Percentiles rank a stretch among this genome's conserved stretches.
These are phyloP conservation scores for Lyophyllum shimeji DNA, from an alignment of 768 basidiomycete species.

Conservation along the genomic window DNA sequence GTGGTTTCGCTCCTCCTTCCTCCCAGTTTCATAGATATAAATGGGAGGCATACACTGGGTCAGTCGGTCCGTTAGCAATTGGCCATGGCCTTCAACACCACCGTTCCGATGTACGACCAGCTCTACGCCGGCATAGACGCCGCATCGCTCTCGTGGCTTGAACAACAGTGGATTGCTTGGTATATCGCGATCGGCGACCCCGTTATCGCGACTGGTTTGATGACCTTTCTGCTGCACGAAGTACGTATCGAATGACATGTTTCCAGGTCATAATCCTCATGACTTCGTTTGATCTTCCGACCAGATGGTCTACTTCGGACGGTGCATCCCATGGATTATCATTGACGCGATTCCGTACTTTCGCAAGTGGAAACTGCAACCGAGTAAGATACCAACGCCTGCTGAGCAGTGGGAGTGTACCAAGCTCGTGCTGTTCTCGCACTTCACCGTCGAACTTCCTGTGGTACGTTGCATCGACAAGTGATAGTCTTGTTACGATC, in stretches of 20 bases:
- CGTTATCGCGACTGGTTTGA: slow-evolving; percentile 87
- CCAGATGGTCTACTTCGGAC: slow-evolving; percentile 95
- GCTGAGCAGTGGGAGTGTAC: slow-evolving; percentile 95
- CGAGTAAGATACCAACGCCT: slow-evolving; percentile 74
- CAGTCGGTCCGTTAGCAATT: neutral
- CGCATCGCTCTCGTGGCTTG: slow-evolving; percentile 62
- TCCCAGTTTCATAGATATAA: neutral
- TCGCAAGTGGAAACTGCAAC: slow-evolving; percentile 90
- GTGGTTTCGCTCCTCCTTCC: neutral
- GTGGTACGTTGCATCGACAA: slow-evolving; percentile 50
- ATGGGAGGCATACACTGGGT: neutral
- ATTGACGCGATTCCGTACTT: slow-evolving; percentile 95
- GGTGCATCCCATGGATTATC: slow-evolving; percentile 93
- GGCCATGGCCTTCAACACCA: slow-evolving; percentile 45
- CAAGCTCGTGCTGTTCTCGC: slow-evolving; percentile 89
- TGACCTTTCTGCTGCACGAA: slow-evolving; percentile 94
- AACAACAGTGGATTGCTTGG: slow-evolving; percentile 85
- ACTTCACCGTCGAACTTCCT: slow-evolving; percentile 94
- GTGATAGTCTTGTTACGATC: neutral
- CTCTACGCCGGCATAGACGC: slow-evolving; percentile 63
- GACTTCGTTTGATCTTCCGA: neutral
- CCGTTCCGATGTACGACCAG: slow-evolving; percentile 23
- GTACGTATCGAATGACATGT: slow-evolving; percentile 41
- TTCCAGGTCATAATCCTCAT: neutral
- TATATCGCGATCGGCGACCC: slow-evolving; percentile 88